These are phyloP conservation scores for Echinosophora koreensis DNA, from an alignment of 306 rosid species.

Conservation along the genomic window DNA sequence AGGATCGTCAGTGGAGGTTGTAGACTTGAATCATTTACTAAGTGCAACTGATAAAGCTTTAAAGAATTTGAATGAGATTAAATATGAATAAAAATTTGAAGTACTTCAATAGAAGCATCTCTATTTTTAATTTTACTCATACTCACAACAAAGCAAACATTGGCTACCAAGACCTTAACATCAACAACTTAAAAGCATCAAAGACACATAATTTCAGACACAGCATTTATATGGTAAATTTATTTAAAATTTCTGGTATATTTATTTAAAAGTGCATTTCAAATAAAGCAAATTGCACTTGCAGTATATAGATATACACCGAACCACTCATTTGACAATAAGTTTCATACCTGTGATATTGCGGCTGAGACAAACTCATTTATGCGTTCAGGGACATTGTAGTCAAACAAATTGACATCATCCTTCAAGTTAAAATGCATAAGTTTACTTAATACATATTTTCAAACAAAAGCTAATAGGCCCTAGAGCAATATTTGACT, in stretches of 20 bases:
- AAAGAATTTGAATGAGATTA: conserved; percentile 24
- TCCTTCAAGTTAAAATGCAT: conserved; percentile 62
- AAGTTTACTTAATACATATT: conserved; percentile 25
- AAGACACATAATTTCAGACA: conserved; percentile 28
- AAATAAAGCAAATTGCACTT: not conserved
- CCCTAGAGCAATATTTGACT: conserved; percentile 31
- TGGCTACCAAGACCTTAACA: not conserved
- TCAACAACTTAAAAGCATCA: not conserved
- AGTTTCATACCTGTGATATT: conserved; percentile 62
- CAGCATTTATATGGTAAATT: not conserved
- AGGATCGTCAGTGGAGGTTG: conserved; percentile 41
- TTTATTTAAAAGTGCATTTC: conserved; percentile 22
- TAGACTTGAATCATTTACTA: conserved; percentile 20
- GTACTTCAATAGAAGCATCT: conserved; percentile 21
- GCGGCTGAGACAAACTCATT: conserved; percentile 83
- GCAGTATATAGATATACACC: too few species aligned
- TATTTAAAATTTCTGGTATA: not conserved
- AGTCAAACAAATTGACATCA: conserved; percentile 69
- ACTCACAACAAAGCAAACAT: not conserved
- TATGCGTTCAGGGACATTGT: conserved; percentile 77
- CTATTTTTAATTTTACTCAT: not conserved
- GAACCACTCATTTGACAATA: not conserved
- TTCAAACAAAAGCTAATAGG: conserved; percentile 17
- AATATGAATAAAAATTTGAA: conserved; percentile 8
- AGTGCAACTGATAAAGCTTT: conserved; percentile 24